A percentile compares a stretch with the other conserved stretches of the same genome.
These are phyloP conservation scores for Amanita rubescens DNA, from an alignment of 768 basidiomycete genomes.

Conservation along the genomic window DNA sequence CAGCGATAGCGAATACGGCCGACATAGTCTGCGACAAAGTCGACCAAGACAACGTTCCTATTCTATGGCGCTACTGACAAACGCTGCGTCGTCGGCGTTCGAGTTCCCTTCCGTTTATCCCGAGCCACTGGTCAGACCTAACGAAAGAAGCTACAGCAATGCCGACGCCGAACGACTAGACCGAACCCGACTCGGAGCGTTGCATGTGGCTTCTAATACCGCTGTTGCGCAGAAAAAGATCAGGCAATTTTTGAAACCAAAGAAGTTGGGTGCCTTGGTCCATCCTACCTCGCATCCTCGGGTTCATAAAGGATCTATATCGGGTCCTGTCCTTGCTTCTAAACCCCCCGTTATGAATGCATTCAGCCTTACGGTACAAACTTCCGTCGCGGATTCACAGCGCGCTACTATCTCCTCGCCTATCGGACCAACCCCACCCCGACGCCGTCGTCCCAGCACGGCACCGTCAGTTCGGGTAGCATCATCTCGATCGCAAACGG, in stretches of 20 bases:
- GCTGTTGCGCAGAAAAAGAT: slow-evolving; percentile 9
- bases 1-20: slow-evolving; percentile 2
- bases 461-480: not conserved
- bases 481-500: not conserved
- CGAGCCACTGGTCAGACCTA: not conserved
- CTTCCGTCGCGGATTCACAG: slow-evolving; percentile 5
- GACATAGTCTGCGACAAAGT: not conserved
- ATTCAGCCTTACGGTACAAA: slow-evolving; percentile 6
- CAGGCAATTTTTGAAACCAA: slow-evolving; percentile 15
- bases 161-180: not conserved
- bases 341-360: slow-evolving; percentile 5
- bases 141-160: not conserved
- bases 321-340: slow-evolving; percentile 14
- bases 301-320: slow-evolving; percentile 18
- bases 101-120: slow-evolving; percentile 4
- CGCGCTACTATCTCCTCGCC: not conserved
- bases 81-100: not conserved
- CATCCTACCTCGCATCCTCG: slow-evolving; percentile 14
- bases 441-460: not conserved
- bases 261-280: slow-evolving; percentile 11
- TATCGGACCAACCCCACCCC: not conserved
- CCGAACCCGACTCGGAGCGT: not conserved
- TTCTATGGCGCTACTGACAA: slow-evolving; percentile 1
- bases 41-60: slow-evolving; percentile 4
- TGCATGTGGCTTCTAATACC: slow-evolving; percentile 5